These are phyloP conservation scores for Dichomitus squalens DNA, from an alignment of 1,284 basidiomycete species.

Conservation along the genomic window DNA sequence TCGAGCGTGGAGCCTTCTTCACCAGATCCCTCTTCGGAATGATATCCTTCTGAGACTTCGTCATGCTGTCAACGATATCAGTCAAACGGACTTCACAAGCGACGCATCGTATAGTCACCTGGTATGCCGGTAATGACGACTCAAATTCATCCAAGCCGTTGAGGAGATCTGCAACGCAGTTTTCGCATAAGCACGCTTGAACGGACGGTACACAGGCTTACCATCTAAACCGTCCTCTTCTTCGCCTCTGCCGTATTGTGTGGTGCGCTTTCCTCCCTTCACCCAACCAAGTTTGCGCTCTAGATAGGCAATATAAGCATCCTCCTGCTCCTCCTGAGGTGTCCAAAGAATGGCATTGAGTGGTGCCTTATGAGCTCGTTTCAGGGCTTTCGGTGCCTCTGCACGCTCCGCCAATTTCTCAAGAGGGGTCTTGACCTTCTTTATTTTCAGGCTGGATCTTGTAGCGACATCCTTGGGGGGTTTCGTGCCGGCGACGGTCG, in stretches of 20 bases:
- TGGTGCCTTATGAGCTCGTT: constrained; percentile 3
- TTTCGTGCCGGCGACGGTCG: not conserved
- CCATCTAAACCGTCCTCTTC: constrained; percentile 36
- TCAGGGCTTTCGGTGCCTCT: constrained; percentile 9
- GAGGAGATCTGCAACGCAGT: constrained; percentile 26
- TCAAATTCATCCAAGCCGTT: constrained; percentile 31
- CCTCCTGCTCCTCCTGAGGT: constrained; percentile 32
- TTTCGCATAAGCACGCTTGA: not conserved
- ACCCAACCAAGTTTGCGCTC: constrained; percentile 34
- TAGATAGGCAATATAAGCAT: constrained; percentile 35
- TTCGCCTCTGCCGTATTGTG: constrained; percentile 29
- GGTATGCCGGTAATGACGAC: constrained; percentile 14
- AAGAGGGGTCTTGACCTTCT: constrained; percentile 8
- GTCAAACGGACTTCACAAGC: not conserved
- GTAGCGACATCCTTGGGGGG: not conserved
- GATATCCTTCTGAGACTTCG: constrained; percentile 2
- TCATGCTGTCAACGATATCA: not conserved
- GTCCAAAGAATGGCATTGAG: constrained; percentile 15
- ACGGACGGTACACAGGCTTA: constrained; percentile 1
- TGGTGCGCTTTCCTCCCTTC: constrained; percentile 30
- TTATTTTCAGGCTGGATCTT: not conserved
- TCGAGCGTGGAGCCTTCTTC: not conserved
- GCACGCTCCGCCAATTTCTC: constrained; percentile 37
- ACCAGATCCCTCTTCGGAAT: not conserved
- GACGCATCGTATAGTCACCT: not conserved